These are phyloP conservation scores for Trichophyton verrucosum DNA, from an alignment of 2,329 filamentous ascomycete genomes.

Conservation along the genomic window DNA sequence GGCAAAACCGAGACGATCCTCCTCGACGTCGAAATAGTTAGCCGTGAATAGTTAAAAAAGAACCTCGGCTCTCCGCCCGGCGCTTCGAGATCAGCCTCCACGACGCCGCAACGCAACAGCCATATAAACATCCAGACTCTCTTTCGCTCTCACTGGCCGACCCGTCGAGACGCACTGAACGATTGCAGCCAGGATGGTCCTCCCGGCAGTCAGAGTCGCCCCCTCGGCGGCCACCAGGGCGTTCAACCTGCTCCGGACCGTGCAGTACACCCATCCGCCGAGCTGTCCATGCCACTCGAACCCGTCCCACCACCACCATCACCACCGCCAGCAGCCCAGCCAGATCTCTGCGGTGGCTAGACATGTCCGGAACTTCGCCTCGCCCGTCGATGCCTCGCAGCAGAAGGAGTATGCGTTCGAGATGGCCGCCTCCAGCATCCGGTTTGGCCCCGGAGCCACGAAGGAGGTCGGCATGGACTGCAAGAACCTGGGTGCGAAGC, in stretches of 20 bases:
- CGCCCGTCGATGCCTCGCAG: slow-evolving; percentile 56
- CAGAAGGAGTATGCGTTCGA: slow-evolving; percentile 97
- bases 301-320: slow-evolving; percentile 66
- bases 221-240: slow-evolving; percentile 36
- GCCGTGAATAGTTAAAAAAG: too few species aligned
- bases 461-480: slow-evolving; percentile 98
- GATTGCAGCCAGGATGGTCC: slow-evolving; percentile 20
- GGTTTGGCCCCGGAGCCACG: slow-evolving; percentile 85
- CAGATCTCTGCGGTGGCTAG: slow-evolving; percentile 21
- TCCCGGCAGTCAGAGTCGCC: slow-evolving; percentile 33
- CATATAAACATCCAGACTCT: too few species aligned
- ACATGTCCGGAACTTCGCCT: slow-evolving; percentile 56
- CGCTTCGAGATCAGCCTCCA: not conserved
- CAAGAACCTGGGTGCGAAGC: slow-evolving; percentile 74
- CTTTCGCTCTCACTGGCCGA: too few species aligned
- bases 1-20: not conserved
- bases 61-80: slow-evolving; percentile 1
- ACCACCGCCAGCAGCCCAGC: slow-evolving; percentile 34
- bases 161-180: too few species aligned
- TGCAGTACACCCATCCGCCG: slow-evolving; percentile 80
- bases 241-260: slow-evolving; percentile 61
- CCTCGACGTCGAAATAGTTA: not conserved
- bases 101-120: too few species aligned
- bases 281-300: slow-evolving; percentile 89
- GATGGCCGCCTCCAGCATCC: slow-evolving; percentile 90